phyloP scores from a whole-genome alignment of 169 alveolate species.

The Babesia bovis region DNA sequence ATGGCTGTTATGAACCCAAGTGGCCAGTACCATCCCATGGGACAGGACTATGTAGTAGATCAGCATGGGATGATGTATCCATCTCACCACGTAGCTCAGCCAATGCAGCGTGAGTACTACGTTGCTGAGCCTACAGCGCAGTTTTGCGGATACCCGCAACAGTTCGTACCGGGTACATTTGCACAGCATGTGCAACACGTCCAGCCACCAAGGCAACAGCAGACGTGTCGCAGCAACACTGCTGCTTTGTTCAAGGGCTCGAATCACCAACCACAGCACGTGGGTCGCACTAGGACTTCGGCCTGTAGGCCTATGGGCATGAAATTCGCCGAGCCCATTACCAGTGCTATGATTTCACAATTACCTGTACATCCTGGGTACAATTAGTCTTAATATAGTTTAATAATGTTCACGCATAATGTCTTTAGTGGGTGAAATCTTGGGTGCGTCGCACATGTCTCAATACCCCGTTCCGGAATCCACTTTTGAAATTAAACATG shows the following conservation, averaged over 20 bases:
- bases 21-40: slow-evolving; percentile 26
- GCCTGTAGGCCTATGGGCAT: slow-evolving; percentile 5
- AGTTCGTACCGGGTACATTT: neutral
- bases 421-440: neutral
- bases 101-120: neutral
- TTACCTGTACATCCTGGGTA: slow-evolving; percentile 5
- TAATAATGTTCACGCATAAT: neutral
- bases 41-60: slow-evolving; percentile 18
- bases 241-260: slow-evolving; percentile 9
- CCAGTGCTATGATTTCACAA: slow-evolving; percentile 16
- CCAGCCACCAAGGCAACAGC: slow-evolving; percentile 4
- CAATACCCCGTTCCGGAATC: neutral
- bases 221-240: slow-evolving; percentile 18
- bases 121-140: slow-evolving; percentile 14
- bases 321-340: slow-evolving; percentile 23
- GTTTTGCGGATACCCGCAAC: slow-evolving; percentile 8
- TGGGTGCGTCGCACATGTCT: slow-evolving; percentile 2
- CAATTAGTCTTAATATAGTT: neutral
- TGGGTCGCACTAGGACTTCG: slow-evolving; percentile 18
- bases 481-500: slow-evolving; percentile 6
- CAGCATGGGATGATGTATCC: neutral
- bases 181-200: slow-evolving; percentile 2
- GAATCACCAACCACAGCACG: neutral
- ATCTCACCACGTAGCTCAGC: slow-evolving; percentile 3
- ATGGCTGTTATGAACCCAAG: neutral